phyloP scores from a whole-genome alignment of 495 filamentous ascomycete genomes.

The Venustampulla echinocandica region DNA sequence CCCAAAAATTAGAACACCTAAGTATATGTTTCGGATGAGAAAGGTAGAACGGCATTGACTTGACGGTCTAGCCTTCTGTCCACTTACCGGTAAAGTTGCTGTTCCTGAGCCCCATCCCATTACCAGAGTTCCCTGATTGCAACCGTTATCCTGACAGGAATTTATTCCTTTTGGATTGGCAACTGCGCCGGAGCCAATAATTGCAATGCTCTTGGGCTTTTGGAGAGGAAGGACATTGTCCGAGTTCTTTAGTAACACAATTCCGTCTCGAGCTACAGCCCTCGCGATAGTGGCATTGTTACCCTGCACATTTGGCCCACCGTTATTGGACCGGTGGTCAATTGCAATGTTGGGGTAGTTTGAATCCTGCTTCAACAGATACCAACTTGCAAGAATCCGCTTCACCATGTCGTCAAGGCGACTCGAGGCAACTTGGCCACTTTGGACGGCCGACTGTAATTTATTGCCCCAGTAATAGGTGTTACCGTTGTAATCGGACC shows the following conservation, averaged over 20 bases:
- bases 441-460: constrained; percentile 32
- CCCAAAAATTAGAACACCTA: constrained; percentile 22
- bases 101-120: constrained; percentile 78
- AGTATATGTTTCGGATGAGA: too few relatives aligned
- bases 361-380: constrained; percentile 43
- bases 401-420: constrained; percentile 48
- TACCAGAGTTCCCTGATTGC: constrained; percentile 6
- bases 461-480: neutral
- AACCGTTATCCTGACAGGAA: constrained; percentile 51
- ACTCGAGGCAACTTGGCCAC: constrained; percentile 33
- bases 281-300: neutral
- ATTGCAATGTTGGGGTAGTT: constrained; percentile 28
- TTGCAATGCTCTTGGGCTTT: constrained; percentile 59
- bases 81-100: constrained; percentile 28
- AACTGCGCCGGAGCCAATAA: constrained; percentile 76
- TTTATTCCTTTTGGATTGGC: constrained; percentile 74
- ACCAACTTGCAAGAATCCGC: constrained; percentile 48
- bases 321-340: neutral
- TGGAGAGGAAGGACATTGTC: constrained; percentile 65
- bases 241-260: constrained; percentile 78
- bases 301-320: neutral
- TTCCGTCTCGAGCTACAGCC: constrained; percentile 57
- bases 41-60: neutral
- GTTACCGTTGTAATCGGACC: neutral
- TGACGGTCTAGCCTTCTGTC: neutral